phyloP scores from a whole-genome alignment of 305 asterid genomes.

The Fraxinus greggii region DNA sequence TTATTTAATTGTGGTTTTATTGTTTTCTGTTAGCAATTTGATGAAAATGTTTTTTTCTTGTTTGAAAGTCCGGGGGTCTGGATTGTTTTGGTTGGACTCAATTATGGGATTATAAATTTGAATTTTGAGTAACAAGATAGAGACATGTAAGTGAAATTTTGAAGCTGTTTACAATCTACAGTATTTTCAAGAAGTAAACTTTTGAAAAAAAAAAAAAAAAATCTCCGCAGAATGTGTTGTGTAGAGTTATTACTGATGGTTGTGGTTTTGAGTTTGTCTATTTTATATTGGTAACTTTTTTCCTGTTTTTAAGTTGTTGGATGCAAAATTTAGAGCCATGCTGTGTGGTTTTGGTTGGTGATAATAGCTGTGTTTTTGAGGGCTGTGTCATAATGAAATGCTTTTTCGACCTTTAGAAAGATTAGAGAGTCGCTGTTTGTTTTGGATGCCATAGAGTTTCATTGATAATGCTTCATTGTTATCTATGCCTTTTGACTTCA shows the following conservation, averaged over 20 bases:
- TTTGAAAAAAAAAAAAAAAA: too few species aligned
- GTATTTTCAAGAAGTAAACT: too few species aligned
- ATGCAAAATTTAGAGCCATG: background rate
- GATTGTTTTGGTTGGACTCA: slow-evolving; percentile 13
- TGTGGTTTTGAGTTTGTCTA: background rate
- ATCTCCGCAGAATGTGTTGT: background rate
- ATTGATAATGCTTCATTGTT: background rate
- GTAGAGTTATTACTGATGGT: background rate
- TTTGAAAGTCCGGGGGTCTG: slow-evolving; percentile 19
- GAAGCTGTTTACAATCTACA: background rate
- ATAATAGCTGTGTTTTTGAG: background rate
- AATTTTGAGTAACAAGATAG: background rate
- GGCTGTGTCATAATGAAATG: background rate
- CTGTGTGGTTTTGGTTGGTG: background rate
- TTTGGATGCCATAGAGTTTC: background rate
- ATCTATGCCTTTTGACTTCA: background rate
- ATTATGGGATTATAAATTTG: background rate
- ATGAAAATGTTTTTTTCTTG: background rate
- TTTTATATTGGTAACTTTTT: background rate
- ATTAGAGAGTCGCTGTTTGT: background rate
- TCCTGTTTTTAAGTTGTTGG: background rate
- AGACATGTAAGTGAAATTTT: background rate
- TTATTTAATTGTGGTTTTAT: background rate
- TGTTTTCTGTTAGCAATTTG: background rate
- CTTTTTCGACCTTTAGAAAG: background rate